phyloP scores from a whole-genome alignment of 2,329 filamentous ascomycete species.

The Allantophomopsis lycopodina region DNA sequence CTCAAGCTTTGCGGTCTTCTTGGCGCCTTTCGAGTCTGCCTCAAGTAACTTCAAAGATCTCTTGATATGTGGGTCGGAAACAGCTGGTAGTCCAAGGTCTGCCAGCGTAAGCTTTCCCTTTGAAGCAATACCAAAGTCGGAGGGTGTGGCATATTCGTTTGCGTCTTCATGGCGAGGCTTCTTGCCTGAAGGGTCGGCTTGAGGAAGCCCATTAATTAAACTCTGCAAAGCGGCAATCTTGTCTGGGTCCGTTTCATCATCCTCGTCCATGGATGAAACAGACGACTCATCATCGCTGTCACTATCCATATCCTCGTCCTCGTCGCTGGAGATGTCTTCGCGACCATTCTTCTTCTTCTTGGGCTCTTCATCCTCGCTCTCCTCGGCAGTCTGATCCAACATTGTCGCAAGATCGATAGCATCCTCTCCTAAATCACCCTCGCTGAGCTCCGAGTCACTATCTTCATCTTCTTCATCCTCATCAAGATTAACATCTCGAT shows the following conservation, averaged over 20 bases:
- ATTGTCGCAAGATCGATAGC: constrained; percentile 19
- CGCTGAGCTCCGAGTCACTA: constrained; percentile 39
- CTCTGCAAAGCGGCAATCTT: constrained; percentile 52
- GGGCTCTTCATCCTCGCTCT: constrained; percentile 71
- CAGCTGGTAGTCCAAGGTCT: constrained; percentile 57
- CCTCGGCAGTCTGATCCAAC: constrained; percentile 20
- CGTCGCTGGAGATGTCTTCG: constrained; percentile 26
- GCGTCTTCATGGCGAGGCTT: constrained; percentile 25
- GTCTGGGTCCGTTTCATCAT: constrained; percentile 26
- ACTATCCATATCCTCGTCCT: constrained; percentile 34
- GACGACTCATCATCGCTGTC: constrained; percentile 37
- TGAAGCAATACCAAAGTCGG: constrained; percentile 40
- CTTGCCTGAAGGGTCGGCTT: constrained; percentile 19
- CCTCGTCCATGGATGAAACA: constrained; percentile 30
- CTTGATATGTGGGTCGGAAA: constrained; percentile 63
- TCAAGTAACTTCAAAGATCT: constrained; percentile 65
- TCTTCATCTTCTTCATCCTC: constrained; percentile 25
- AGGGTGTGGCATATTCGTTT: constrained; percentile 48
- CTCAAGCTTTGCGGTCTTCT: constrained; percentile 54
- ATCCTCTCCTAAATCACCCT: constrained; percentile 49
- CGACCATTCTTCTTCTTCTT: constrained; percentile 65
- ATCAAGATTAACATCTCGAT: constrained; percentile 32
- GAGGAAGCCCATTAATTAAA: constrained; percentile 52
- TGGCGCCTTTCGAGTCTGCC: constrained; percentile 41
- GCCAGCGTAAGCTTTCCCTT: constrained; percentile 60